These are phyloP conservation scores for Lachnellula occidentalis DNA, from an alignment of 2,329 filamentous ascomycete species.

Conservation along the genomic window DNA sequence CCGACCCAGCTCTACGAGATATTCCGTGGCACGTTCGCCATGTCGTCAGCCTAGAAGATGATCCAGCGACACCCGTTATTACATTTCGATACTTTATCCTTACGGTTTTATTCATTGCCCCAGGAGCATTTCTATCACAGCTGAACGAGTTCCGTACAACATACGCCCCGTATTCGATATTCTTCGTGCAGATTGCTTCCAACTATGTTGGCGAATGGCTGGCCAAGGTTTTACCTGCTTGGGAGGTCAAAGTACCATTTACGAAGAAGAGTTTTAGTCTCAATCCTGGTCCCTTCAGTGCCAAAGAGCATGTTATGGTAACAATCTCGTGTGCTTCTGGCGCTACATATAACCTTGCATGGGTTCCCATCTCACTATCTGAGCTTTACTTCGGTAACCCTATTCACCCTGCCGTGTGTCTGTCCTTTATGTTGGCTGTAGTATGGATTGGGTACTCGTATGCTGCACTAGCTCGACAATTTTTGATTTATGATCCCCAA, in stretches of 20 bases:
- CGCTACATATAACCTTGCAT: slow-evolving; percentile 46
- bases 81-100: slow-evolving; percentile 57
- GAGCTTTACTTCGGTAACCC: slow-evolving; percentile 51
- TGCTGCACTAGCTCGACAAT: slow-evolving; percentile 51
- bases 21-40: slow-evolving; percentile 51
- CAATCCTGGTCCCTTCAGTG: slow-evolving; percentile 28
- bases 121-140: slow-evolving; percentile 52
- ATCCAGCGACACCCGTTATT: slow-evolving; percentile 48
- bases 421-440: slow-evolving; percentile 56
- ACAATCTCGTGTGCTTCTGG: slow-evolving; percentile 46
- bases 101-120: slow-evolving; percentile 48
- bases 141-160: slow-evolving; percentile 54
- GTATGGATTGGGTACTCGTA: slow-evolving; percentile 55
- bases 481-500: slow-evolving; percentile 53
- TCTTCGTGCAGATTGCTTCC: slow-evolving; percentile 52
- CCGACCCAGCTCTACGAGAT: slow-evolving; percentile 47
- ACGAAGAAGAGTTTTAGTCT: slow-evolving; percentile 36
- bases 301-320: slow-evolving; percentile 29
- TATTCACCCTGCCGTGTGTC: slow-evolving; percentile 47
- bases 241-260: slow-evolving; percentile 38
- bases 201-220: slow-evolving; percentile 42
- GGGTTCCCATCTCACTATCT: slow-evolving; percentile 47
- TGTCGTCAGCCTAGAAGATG: slow-evolving; percentile 52
- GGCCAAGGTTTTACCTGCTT: slow-evolving; percentile 40
- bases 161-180: slow-evolving; percentile 47